Evolutionary conservation across 2,329 filamentous ascomycete genomes (phyloP), one percentile per base, ranked within the genome.

Genomic region (Cordyceps militaris): DNA sequence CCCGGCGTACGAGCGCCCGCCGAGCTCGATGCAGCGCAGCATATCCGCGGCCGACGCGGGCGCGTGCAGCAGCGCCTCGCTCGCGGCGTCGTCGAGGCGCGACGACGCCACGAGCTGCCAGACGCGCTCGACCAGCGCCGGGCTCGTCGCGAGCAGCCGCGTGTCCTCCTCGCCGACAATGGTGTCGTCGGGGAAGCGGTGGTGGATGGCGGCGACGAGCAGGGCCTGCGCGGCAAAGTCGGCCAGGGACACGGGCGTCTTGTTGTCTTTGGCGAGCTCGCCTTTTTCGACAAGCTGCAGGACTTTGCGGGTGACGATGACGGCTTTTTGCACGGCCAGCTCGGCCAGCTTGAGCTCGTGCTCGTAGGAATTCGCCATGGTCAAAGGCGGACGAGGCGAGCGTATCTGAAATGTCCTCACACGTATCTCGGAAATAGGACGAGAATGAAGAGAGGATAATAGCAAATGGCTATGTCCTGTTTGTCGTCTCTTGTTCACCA

Each of bases 191-290:
- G 79, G 78, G 62, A 78, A 82, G 42, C 68, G 70, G 40, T 71
- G 66, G 62, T 78, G 78, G 42, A 82, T 68, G 13, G 77, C 75
- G 46, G 70, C 71, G 57, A 82, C 81, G 58, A 83, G 74, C 13
- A 82, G 68, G 11, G 79, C 78, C 64, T 83, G 80, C 3, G 76
- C 75, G 36, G 77, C 79, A 63, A 82, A 82, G 62, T 82, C 80
- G 51, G 79, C 79, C 38, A 81, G 76, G 1, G 80, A 82, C 43
- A 83, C 80, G 8, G 80, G 80, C 0, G 73, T 76, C n/a, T n/a
- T n/a, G n/a, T n/a, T n/a, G n/a, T n/a, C n/a, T n/a, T n/a, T n/a
- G n/a, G n/a, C n/a, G n/a, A n/a, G n/a, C n/a, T n/a, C n/a, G n/a
- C n/a, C n/a, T n/a, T n/a, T n/a, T n/a, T n/a, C n/a, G n/a, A n/a